A percentile compares a stretch with the other conserved stretches of the same genome.
Conservation (phyloP, 2,329 filamentous ascomycete species). For the Cladophialophora exuberans region DNA sequence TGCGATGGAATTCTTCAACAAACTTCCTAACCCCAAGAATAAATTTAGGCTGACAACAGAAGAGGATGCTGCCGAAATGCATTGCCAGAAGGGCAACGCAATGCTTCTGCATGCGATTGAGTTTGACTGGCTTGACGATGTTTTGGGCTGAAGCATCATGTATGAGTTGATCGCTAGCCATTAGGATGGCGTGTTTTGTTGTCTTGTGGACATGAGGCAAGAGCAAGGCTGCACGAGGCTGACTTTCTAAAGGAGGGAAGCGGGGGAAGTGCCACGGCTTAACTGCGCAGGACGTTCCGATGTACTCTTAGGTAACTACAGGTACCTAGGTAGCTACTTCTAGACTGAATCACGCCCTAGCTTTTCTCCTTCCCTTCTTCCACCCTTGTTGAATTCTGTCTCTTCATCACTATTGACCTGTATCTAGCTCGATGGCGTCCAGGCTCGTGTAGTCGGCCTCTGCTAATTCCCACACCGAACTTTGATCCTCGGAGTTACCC, state of each 20-base stretch:
- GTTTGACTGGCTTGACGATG: constrained; percentile 22
- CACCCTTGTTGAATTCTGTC: no score
- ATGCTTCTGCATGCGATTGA: constrained; percentile 17
- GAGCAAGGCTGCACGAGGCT: not conserved
- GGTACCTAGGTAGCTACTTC: no score
- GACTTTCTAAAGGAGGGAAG: not conserved
- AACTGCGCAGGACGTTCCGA: no score
- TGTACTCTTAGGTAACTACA: no score
- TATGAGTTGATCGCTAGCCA: no score
- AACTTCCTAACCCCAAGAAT: constrained; percentile 17
- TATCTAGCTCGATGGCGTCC: no score
- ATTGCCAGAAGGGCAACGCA: constrained; percentile 19
- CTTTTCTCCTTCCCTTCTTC: no score
- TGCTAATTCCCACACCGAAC: no score
- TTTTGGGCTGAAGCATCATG: constrained; percentile 6
- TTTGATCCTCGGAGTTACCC: no score
- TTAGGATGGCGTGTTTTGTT: not conserved
- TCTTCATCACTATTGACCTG: no score
- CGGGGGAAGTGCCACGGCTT: not conserved
- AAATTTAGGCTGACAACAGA: constrained; percentile 13
- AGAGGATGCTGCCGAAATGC: constrained; percentile 18
- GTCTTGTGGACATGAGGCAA: not conserved
- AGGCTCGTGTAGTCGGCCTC: no score
- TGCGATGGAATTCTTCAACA: constrained; percentile 13
- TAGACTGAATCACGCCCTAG: no score